Conservation (phyloP, 2,329 filamentous ascomycete species). For the Alternaria brassicae region DNA sequence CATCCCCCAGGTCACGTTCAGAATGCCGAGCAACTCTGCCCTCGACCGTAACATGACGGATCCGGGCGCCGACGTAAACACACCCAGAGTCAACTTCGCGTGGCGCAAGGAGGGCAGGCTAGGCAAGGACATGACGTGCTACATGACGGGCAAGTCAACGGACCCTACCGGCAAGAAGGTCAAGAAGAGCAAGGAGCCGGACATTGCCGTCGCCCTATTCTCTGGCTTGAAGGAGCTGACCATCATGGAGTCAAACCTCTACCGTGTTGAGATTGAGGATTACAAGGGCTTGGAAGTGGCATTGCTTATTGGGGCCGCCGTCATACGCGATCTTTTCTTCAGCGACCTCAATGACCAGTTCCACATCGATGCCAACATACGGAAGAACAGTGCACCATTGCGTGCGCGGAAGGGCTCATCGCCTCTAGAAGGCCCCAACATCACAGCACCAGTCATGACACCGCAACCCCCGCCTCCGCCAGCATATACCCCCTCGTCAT, state of each 20-base stretch:
- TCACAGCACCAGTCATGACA: constrained; percentile 44
- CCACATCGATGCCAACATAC: constrained; percentile 64
- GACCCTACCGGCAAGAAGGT: constrained; percentile 68
- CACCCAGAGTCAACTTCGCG: constrained; percentile 79
- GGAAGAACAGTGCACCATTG: constrained; percentile 49
- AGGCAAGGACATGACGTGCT: constrained; percentile 87
- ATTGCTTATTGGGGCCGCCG: constrained; percentile 66
- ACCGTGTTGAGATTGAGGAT: constrained; percentile 90
- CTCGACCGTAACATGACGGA: constrained; percentile 76
- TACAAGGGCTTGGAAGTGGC: constrained; percentile 90
- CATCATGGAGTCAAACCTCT: constrained; percentile 91
- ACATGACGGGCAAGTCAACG: constrained; percentile 78
- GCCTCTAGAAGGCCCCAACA: constrained; percentile 34
- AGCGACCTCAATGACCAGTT: constrained; percentile 75
- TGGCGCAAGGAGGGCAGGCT: constrained; percentile 91
- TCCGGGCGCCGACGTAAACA: constrained; percentile 60
- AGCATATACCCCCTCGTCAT: constrained; percentile 28
- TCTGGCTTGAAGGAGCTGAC: constrained; percentile 75
- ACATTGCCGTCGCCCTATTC: constrained; percentile 93
- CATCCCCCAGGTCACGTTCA: constrained; percentile 85
- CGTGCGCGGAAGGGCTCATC: constrained; percentile 47
- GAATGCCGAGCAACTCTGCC: constrained; percentile 76
- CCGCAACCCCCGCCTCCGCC: constrained; percentile 40
- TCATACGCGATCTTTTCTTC: constrained; percentile 69
- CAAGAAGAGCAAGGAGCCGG: constrained; percentile 81